Base-by-base conservation (phyloP, 345 rosid species). In the Hibiscus tridactylites region DNA sequence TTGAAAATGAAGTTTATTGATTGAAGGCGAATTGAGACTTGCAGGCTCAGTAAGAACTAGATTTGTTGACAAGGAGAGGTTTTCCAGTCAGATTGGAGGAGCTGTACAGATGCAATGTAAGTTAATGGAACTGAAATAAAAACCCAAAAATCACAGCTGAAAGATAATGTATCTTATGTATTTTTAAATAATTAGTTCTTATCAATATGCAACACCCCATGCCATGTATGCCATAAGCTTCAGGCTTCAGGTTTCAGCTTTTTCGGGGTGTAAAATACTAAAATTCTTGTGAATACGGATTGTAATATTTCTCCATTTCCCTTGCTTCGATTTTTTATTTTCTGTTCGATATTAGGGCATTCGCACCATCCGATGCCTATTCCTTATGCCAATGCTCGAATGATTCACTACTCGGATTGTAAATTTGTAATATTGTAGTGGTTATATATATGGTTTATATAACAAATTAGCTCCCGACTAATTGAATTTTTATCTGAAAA, bases 1-100 rank as follows among this genome's bases (percentile, higher is more conserved):
- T 58, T 17, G 16, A 57, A 17, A 35, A 37, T 37, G 42, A 54
- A 57, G 37, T 13, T 58, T 19, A 56, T 56, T 9, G 13, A 56
- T 56, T 3, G 10, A 19, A 21, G 71, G n/a, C 1, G 37, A 53
- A 58, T 56, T 31, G 33, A 6, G 26, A 17, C 31, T 3, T 49
- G 68, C 67, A 84, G 85, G 82, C 82, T 70, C 82, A 61, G 73
- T 3, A 19, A 28, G 58, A 58, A 17, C 44, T 56, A 50, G 31
- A 39, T 57, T 17, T 31, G 58, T 8, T 58, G 57, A 71, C 64
- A 7, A 7, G 59, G 59, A 59, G 61, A 24, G 19, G 1, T 59
- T n/a, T 15, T n/a, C 6, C 19, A 3, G 63, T 61, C 50, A 24
- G 54, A 50, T 28, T 67, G 73, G 71, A 72, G 76, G 73, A 72